Percentiles rank a stretch among this genome's conserved stretches.
phyloP scores from a whole-genome alignment of 768 basidiomycete species.

The Termitomyces sp. region DNA sequence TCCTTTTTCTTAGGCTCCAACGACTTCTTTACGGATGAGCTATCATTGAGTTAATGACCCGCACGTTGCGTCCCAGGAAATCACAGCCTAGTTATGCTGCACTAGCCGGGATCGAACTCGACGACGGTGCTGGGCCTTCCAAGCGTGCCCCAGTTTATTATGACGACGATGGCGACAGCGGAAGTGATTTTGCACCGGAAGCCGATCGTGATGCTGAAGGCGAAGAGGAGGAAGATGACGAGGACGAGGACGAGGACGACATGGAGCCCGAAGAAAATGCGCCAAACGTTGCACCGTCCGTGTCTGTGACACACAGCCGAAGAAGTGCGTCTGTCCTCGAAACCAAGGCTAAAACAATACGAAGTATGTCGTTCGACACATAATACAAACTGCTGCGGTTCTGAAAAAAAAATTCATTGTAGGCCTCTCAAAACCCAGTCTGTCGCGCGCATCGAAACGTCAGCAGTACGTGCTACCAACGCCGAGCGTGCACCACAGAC shows the following conservation, averaged over 20 bases:
- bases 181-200: conserved; percentile 55
- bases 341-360: conserved; percentile 28
- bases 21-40: not conserved
- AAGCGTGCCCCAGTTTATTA: conserved; percentile 30
- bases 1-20: no score
- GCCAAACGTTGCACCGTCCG: conserved; percentile 18
- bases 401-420: conserved; percentile 5
- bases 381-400: conserved; percentile 10
- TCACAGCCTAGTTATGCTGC: conserved; percentile 49
- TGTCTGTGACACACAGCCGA: conserved; percentile 16
- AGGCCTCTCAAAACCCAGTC: conserved; percentile 23
- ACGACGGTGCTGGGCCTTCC: conserved; percentile 42
- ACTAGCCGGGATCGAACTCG: conserved; percentile 33
- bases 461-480: conserved; percentile 61
- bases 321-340: conserved; percentile 21
- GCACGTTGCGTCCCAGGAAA: conserved; percentile 55
- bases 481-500: conserved; percentile 71
- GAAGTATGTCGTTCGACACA: conserved; percentile 21
- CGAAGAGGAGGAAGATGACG: conserved; percentile 17
- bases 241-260: conserved; percentile 22
- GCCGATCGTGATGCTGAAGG: conserved; percentile 24
- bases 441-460: conserved; percentile 38
- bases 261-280: conserved; percentile 25
- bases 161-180: conserved; percentile 35
- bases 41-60: conserved; percentile 42